Conservation (phyloP, 169 alveolate species). For the Eimeria praecox region DNA sequence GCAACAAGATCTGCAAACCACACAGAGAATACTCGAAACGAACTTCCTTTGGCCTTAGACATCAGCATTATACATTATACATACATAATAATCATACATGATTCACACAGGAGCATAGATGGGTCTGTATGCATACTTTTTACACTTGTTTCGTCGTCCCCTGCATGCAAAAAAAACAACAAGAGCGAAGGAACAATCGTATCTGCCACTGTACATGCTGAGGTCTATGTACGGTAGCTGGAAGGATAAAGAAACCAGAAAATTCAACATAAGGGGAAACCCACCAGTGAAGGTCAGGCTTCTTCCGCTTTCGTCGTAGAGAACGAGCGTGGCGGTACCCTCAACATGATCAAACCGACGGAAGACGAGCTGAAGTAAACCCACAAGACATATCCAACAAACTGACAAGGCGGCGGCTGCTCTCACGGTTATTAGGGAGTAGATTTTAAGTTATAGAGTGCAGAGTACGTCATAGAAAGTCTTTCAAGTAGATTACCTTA, state of each 20-base stretch:
- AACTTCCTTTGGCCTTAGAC: not conserved
- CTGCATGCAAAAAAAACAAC: constrained; percentile 8
- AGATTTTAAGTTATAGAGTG: not conserved
- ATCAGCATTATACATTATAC: too few species aligned
- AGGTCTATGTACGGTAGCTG: not conserved
- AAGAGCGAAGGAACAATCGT: not conserved
- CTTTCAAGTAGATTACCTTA: not conserved
- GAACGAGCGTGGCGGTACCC: not conserved
- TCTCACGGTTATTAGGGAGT: not conserved
- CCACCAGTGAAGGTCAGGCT: constrained; percentile 51
- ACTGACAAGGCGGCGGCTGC: not conserved
- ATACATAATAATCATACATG: too few species aligned
- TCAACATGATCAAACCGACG: constrained; percentile 17
- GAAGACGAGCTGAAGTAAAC: not conserved
- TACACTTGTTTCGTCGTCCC: constrained; percentile 22
- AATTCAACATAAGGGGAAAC: not conserved
- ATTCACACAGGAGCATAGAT: not conserved
- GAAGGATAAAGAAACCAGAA: not conserved
- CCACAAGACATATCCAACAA: not conserved
- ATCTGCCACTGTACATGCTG: not conserved
- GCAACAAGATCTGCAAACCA: constrained; percentile 5
- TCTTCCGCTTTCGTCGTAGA: constrained; percentile 56
- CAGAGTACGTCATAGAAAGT: not conserved
- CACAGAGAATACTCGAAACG: not conserved
- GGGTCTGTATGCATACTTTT: not conserved